These are phyloP conservation scores for Gnomoniopsis smithogilvyi DNA, from an alignment of 2,329 filamentous ascomycete genomes.

Conservation along the genomic window DNA sequence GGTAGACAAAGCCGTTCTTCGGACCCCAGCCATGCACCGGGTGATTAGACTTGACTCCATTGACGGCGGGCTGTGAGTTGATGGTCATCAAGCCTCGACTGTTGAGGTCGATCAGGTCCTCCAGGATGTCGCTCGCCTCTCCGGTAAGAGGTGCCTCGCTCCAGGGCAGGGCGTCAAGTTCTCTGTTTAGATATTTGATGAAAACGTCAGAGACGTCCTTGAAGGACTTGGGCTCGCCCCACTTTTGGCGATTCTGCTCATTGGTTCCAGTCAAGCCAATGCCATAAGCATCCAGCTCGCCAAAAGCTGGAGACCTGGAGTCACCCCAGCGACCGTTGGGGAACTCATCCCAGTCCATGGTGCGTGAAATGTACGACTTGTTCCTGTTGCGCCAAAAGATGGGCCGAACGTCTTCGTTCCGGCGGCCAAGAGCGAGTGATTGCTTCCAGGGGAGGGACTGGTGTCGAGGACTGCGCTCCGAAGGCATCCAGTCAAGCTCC, in stretches of 20 bases:
- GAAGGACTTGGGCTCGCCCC: conserved; percentile 80
- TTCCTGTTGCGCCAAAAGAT: conserved; percentile 99
- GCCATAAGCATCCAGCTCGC: conserved; percentile 90
- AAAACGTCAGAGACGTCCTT: conserved; percentile 82
- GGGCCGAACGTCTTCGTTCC: conserved; percentile 92
- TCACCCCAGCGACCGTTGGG: conserved; percentile 99
- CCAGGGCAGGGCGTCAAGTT: conserved; percentile 85
- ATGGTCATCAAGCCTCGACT: conserved; percentile 85
- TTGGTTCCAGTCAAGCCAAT: conserved; percentile 93
- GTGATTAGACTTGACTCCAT: conserved; percentile 84
- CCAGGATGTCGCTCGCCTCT: conserved; percentile 76
- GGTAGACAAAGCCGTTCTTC: conserved; percentile 92
- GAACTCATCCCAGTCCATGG: conserved; percentile 98
- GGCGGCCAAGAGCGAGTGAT: conserved; percentile 81
- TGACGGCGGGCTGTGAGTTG: conserved; percentile 94
- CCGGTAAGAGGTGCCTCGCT: conserved; percentile 83
- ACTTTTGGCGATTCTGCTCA: conserved; percentile 91
- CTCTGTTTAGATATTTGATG: conserved; percentile 76
- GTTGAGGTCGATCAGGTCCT: conserved; percentile 79
- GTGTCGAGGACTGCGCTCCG: conserved; percentile 72
- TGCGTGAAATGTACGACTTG: conserved; percentile 91
- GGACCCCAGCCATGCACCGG: conserved; percentile 93
- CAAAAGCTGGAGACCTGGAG: conserved; percentile 91
- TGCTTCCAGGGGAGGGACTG: conserved; percentile 96
- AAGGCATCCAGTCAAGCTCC: conserved; percentile 79